These are phyloP conservation scores for Anacardium occidentale DNA, from an alignment of 345 rosid species.

Conservation along the genomic window DNA sequence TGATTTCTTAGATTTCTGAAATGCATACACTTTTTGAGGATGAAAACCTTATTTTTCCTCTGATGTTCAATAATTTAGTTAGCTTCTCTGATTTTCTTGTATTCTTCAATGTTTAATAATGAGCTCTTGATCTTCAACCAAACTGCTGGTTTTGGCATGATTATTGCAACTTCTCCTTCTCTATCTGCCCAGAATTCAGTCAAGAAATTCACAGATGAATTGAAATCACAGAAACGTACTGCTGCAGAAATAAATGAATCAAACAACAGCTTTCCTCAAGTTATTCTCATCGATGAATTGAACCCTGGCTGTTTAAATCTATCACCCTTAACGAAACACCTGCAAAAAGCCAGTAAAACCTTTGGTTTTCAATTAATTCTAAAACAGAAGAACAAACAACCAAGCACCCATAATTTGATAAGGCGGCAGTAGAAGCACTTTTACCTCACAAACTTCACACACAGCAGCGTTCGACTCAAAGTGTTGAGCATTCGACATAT, in stretches of 20 bases:
- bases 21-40: background rate
- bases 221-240: too few species aligned
- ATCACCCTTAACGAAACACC: conserved; percentile 96
- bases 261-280: background rate
- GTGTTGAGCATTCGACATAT: conserved; percentile 77
- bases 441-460: conserved; percentile 91
- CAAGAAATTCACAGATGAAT: background rate
- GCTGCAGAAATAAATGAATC: too few species aligned
- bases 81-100: conserved; percentile 44
- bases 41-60: background rate
- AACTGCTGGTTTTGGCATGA: conserved; percentile 84
- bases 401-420: background rate
- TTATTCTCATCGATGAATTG: conserved; percentile 53
- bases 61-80: conserved; percentile 10
- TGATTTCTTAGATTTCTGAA: background rate
- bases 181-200: conserved; percentile 64
- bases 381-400: background rate
- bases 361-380: background rate
- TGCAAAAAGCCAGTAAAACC: conserved; percentile 27
- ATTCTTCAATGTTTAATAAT: conserved; percentile 55
- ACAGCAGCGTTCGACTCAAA: conserved; percentile 82
- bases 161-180: conserved; percentile 86
- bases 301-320: conserved; percentile 68
- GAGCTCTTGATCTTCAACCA: conserved; percentile 72
- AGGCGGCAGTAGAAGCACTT: conserved; percentile 9